Conservation (phyloP, 129 eudicot species). For the Helianthus annuus region DNA sequence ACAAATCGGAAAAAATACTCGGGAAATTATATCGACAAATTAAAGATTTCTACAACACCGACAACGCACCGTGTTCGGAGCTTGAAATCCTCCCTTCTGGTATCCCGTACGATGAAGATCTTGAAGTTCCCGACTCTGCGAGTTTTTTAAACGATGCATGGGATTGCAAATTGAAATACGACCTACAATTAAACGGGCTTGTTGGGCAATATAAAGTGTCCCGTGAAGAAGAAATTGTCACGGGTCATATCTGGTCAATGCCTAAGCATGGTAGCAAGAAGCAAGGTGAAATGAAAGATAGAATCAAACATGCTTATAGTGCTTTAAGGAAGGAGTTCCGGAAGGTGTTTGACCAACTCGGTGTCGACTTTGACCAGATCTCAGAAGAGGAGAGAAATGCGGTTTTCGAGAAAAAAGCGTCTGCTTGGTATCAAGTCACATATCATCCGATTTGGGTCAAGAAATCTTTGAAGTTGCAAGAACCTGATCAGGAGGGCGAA, state of each 20-base stretch:
- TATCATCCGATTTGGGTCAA: slow-evolving; percentile 10
- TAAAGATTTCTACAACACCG: slow-evolving; percentile 27
- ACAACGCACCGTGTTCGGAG: slow-evolving; percentile 16
- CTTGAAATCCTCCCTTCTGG: slow-evolving; percentile 9
- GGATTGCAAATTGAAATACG: slow-evolving; percentile 38
- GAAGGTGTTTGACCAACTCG: slow-evolving; percentile 10
- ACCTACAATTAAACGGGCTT: slow-evolving; percentile 16
- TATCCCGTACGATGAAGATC: slow-evolving; percentile 48
- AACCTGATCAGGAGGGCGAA: slow-evolving; percentile 9
- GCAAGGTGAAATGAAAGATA: slow-evolving; percentile 5
- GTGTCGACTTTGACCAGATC: slow-evolving; percentile 7
- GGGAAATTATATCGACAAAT: slow-evolving; percentile 56
- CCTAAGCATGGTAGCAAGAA: slow-evolving; percentile 17
- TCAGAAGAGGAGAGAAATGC: slow-evolving; percentile 7
- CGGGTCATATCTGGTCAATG: slow-evolving; percentile 21
- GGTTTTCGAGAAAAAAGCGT: slow-evolving; percentile 10
- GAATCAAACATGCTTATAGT: slow-evolving; percentile 15
- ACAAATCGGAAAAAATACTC: slow-evolving; percentile 51
- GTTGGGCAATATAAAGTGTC: slow-evolving; percentile 19
- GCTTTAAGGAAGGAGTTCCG: slow-evolving; percentile 15
- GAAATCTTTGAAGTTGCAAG: slow-evolving; percentile 8
- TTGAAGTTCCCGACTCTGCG: slow-evolving; percentile 46
- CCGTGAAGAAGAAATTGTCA: slow-evolving; percentile 20
- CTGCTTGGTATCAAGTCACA: slow-evolving; percentile 18
- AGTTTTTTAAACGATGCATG: slow-evolving; percentile 56